Conservation (phyloP, 768 basidiomycete species). For the Tephrocybe sp. region DNA sequence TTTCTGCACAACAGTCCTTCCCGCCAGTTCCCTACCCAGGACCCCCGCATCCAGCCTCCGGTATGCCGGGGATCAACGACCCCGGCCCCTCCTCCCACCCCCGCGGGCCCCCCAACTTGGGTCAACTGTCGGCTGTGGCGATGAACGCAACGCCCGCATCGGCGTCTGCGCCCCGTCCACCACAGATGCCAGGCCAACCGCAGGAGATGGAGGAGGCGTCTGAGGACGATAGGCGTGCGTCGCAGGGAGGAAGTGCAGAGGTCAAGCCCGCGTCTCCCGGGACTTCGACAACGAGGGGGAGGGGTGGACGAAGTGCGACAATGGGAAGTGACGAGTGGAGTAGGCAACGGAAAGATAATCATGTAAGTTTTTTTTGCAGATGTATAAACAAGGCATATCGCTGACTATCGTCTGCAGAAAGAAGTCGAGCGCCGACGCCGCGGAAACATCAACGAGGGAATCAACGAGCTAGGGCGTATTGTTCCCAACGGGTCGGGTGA, state of each 20-base stretch:
- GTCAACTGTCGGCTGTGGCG: conserved; percentile 55
- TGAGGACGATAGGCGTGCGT: conserved; percentile 21
- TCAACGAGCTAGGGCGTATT: conserved; percentile 87
- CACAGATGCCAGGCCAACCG: conserved; percentile 18
- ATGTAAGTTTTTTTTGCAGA: conserved; percentile 43
- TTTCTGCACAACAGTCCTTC: conserved; percentile 42
- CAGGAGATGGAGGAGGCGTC: conserved; percentile 26
- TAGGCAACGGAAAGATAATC: conserved; percentile 79
- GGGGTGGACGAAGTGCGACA: conserved; percentile 56
- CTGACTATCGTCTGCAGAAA: conserved; percentile 59
- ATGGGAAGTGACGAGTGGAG: conserved; percentile 82
- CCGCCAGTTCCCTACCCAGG: conserved; percentile 32
- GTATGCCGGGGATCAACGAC: conserved; percentile 56
- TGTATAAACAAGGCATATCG: neutral
- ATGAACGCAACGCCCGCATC: conserved; percentile 41
- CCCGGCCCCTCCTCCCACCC: conserved; percentile 76
- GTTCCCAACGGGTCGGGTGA: conserved; percentile 87
- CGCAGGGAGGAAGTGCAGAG: conserved; percentile 15
- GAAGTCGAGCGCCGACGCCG: conserved; percentile 95
- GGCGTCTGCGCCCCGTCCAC: conserved; percentile 10
- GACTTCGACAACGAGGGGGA: conserved; percentile 33
- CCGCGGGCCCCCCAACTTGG: conserved; percentile 63
- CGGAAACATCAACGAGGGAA: conserved; percentile 96
- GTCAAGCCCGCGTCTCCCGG: conserved; percentile 10
- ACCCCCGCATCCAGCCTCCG: conserved; percentile 34